These are phyloP conservation scores for Phytophthora cryptogea DNA, from an alignment of 352 stramenopile species.

Conservation along the genomic window DNA sequence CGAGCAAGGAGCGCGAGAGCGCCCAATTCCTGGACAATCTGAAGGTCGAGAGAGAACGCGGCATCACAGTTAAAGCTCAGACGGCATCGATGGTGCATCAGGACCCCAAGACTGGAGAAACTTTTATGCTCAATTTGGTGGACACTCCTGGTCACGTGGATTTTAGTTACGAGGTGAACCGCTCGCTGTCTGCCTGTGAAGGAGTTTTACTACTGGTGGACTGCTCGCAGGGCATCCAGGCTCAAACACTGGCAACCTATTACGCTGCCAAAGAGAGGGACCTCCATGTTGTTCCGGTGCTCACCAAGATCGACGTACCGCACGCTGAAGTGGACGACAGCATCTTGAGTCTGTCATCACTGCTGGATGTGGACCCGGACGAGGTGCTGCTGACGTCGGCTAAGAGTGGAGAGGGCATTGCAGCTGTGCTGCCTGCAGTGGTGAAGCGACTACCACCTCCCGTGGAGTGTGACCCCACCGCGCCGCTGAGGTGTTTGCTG, in stretches of 20 bases:
- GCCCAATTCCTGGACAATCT: conserved; percentile 93
- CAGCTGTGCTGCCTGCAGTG: conserved; percentile 81
- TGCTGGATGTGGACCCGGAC: conserved; percentile 93
- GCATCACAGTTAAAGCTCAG: conserved; percentile 99
- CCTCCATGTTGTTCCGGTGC: conserved; percentile 94
- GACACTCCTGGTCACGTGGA: conserved; percentile 98
- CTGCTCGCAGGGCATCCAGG: conserved; percentile 97
- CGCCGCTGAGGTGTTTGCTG: conserved; percentile 91
- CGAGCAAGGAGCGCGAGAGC: conserved; percentile 78
- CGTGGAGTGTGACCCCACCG: conserved; percentile 52
- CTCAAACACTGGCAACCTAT: conserved; percentile 97
- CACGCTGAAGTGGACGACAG: conserved; percentile 93
- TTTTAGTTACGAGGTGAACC: conserved; percentile 98
- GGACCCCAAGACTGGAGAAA: conserved; percentile 49
- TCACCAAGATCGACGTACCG: conserved; percentile 99
- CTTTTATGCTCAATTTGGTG: conserved; percentile 97
- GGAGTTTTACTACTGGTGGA: conserved; percentile 98
- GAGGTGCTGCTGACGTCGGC: conserved; percentile 95
- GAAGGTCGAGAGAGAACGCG: conserved; percentile 94
- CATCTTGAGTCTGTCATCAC: conserved; percentile 76
- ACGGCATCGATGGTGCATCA: conserved; percentile 96
- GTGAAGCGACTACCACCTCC: conserved; percentile 76
- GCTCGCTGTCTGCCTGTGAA: conserved; percentile 96
- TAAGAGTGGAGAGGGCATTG: conserved; percentile 93
- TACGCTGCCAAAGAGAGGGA: conserved; percentile 96